phyloP scores from a whole-genome alignment of 176 grass and related monocot genomes.

The Saccharum officinarum region DNA sequence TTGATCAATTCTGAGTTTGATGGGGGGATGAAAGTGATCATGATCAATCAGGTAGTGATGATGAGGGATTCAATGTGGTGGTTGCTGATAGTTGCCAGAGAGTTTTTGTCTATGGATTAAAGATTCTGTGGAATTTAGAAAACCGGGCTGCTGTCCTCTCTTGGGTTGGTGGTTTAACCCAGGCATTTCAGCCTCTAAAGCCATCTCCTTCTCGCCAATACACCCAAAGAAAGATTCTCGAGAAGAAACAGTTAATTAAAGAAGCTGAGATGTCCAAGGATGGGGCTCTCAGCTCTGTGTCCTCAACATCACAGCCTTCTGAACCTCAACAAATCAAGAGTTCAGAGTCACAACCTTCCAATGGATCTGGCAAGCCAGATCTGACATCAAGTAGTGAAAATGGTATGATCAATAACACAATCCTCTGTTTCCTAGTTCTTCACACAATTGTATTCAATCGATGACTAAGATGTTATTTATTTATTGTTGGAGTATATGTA shows the following conservation, averaged over 20 bases:
- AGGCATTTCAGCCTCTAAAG: constrained; percentile 88
- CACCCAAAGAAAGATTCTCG: constrained; percentile 77
- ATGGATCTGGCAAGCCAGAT: constrained; percentile 52
- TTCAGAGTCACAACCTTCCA: constrained; percentile 52
- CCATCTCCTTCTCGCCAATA: constrained; percentile 87
- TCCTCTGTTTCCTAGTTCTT: constrained; percentile 18
- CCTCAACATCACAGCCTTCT: constrained; percentile 44
- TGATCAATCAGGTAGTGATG: constrained; percentile 81
- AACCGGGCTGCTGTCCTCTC: constrained; percentile 75
- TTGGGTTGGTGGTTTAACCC: constrained; percentile 77
- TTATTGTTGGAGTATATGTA: too few relatives aligned
- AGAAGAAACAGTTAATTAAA: constrained; percentile 60
- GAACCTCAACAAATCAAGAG: constrained; percentile 54
- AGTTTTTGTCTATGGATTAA: constrained; percentile 93
- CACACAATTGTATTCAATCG: neutral
- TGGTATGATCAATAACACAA: constrained; percentile 46
- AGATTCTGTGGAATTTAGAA: constrained; percentile 90
- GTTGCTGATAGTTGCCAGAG: constrained; percentile 97
- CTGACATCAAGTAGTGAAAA: constrained; percentile 47
- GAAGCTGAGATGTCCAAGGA: constrained; percentile 57
- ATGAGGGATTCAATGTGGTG: constrained; percentile 91
- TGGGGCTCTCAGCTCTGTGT: constrained; percentile 40
- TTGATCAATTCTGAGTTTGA: constrained; percentile 63
- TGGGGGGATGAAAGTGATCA: constrained; percentile 60
- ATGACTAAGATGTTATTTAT: constrained; percentile 22